Percentiles rank a stretch among this genome's conserved stretches.
phyloP scores from a whole-genome alignment of 2,329 filamentous ascomycete species.

The Trichoderma brevicompactum region DNA sequence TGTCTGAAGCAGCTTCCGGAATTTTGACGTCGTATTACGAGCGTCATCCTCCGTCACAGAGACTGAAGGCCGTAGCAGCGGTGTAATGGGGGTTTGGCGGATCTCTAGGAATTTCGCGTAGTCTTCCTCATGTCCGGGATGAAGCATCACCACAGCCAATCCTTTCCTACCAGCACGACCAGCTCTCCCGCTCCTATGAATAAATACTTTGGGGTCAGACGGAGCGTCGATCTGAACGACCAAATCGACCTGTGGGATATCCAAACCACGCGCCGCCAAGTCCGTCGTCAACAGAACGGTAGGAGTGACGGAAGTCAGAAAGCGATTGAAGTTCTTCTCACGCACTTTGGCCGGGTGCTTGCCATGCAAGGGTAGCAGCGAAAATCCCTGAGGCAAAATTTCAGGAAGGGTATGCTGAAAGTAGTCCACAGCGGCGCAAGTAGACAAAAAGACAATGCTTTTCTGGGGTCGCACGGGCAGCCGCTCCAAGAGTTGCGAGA shows the following conservation, averaged over 20 bases:
- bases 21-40: slow-evolving; percentile 56
- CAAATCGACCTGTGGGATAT: slow-evolving; percentile 89
- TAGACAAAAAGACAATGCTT: slow-evolving; percentile 89
- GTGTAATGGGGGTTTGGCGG: slow-evolving; percentile 79
- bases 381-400: slow-evolving; percentile 70
- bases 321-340: slow-evolving; percentile 83
- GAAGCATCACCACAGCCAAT: slow-evolving; percentile 82
- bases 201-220: slow-evolving; percentile 90
- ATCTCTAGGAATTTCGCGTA: slow-evolving; percentile 87
- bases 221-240: slow-evolving; percentile 85
- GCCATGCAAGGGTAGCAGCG: slow-evolving; percentile 82
- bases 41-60: slow-evolving; percentile 66
- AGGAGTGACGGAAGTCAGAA: slow-evolving; percentile 73
- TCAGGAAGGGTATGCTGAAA: slow-evolving; percentile 79
- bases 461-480: slow-evolving; percentile 78
- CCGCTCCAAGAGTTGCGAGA: slow-evolving; percentile 70
- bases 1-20: slow-evolving; percentile 60
- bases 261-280: slow-evolving; percentile 85
- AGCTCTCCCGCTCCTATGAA: slow-evolving; percentile 88
- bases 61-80: slow-evolving; percentile 62
- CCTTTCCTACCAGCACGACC: slow-evolving; percentile 88
- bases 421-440: slow-evolving; percentile 93
- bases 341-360: slow-evolving; percentile 89
- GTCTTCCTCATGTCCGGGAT: slow-evolving; percentile 83
- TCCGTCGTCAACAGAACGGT: slow-evolving; percentile 90